These are phyloP conservation scores for Candida boidinii DNA, from an alignment of 805 yeast species.

Conservation along the genomic window DNA sequence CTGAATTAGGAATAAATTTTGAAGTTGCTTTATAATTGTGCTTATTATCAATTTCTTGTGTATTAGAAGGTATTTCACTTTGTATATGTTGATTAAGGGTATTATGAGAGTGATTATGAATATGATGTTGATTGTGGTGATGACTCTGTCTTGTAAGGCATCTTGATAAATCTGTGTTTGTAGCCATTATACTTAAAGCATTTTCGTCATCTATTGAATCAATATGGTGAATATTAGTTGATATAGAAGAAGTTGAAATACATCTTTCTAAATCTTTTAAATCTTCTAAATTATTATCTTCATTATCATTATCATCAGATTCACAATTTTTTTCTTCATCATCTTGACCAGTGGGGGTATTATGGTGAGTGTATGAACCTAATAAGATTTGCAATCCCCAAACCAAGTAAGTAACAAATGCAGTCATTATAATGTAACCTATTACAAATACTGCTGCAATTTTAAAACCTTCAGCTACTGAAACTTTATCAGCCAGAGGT, in stretches of 20 bases:
- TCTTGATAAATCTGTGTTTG: slow-evolving; percentile 12
- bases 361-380: slow-evolving; percentile 14
- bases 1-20: too few species aligned
- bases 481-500: slow-evolving; percentile 58
- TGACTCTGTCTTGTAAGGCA: slow-evolving; percentile 2
- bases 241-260: too few species aligned
- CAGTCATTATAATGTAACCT: slow-evolving; percentile 50
- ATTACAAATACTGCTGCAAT: slow-evolving; percentile 67
- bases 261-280: slow-evolving; percentile 1
- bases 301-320: slow-evolving; percentile 2
- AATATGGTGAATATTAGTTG: too few species aligned
- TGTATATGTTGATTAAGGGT: too few species aligned
- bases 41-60: too few species aligned
- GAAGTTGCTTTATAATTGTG: too few species aligned
- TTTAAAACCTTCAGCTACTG: slow-evolving; percentile 59
- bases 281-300: not conserved
- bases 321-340: slow-evolving; percentile 12
- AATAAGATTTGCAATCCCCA: slow-evolving; percentile 29
- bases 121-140: not conserved
- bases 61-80: too few species aligned
- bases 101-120: too few species aligned
- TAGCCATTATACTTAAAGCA: slow-evolving; percentile 14
- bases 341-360: slow-evolving; percentile 5
- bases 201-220: slow-evolving; percentile 27
- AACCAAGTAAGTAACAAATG: slow-evolving; percentile 40